Evolutionary conservation across 1,284 basidiomycete species (phyloP), one percentile per base, ranked within the genome.

Genomic region (Coniferiporia weirii): DNA sequence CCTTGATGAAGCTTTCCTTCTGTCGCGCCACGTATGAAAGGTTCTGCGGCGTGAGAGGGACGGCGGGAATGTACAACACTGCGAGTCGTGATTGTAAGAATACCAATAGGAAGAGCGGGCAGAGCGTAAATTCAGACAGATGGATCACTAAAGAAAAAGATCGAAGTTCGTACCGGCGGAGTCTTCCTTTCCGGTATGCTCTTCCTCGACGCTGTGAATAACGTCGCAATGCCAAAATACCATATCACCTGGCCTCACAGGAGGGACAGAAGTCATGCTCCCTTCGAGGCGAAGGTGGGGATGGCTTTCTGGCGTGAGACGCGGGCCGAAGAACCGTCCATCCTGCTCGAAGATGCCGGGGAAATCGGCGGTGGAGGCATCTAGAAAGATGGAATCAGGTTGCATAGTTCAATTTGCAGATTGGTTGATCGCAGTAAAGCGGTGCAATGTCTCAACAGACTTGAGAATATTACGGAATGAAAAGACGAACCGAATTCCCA

Each of bases 141-240:
- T 38, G 44, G 17, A 17, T n/a, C 35, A 52, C 52, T 48, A 50
- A 60, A 51, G 48, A 52, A 50, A 32, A 38, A 19, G 17, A 51
- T 52, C 64, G 20, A 74, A 22, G 40, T 9, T 59, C 73, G 60
- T 63, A 83, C 84, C 90, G 62, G 85, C 84, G 7, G 90, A 91
- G 64, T 93, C 89, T 17, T 73, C 78, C 0, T 69, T 70, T 1
- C 93, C 93, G 0, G 72, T 76, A 68, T 95, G 91, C 49, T 82
- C 76, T 44, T 70, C 63, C 70, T 95, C 93, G 55, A 95, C 92
- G 0, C 89, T 79, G 67, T 95, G 93, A 3, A 94, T 78, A 10
- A 87, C 80, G 69, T 93, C 89, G 66, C 86, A 89, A 69, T 93
- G 92, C 91, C 91, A 94, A 74, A 91, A 92, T 1, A 91, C 90